Conservation (phyloP, 345 rosid species). For the Heritiera littoralis region DNA sequence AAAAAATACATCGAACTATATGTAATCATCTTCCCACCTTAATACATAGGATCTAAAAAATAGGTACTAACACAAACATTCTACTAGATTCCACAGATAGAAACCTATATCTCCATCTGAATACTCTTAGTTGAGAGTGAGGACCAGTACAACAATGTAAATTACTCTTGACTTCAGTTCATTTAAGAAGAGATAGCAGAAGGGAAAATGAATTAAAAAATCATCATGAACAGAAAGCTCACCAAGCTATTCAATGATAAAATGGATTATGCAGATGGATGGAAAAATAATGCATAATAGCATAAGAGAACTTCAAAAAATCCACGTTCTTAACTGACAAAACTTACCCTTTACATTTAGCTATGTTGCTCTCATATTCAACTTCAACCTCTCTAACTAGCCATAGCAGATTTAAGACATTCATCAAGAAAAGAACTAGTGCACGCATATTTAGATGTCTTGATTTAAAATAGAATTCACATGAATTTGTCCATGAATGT, state of each 20-base stretch:
- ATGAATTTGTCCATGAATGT: not conserved
- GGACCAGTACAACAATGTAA: not conserved
- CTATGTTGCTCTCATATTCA: not conserved
- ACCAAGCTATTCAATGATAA: not conserved
- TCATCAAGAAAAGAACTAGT: not conserved
- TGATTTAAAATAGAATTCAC: not conserved
- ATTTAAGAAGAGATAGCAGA: not conserved
- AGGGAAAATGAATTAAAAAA: not conserved
- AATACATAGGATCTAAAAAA: not conserved
- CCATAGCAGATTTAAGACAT: not conserved
- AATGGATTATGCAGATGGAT: not conserved
- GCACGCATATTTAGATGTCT: not conserved
- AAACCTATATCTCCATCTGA: not conserved
- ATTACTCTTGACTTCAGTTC: not conserved
- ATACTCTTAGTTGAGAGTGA: not conserved
- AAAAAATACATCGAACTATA: not conserved
- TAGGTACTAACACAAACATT: not conserved
- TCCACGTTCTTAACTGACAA: not conserved
- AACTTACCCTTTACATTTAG: not conserved
- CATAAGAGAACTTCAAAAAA: slow-evolving; percentile 3
- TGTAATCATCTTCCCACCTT: not conserved
- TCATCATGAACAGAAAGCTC: not conserved
- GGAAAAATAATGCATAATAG: not conserved
- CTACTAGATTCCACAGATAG: not conserved
- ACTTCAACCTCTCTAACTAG: slow-evolving; percentile 9